phyloP scores from a whole-genome alignment of 345 rosid genomes.

The Camelina laxa region DNA sequence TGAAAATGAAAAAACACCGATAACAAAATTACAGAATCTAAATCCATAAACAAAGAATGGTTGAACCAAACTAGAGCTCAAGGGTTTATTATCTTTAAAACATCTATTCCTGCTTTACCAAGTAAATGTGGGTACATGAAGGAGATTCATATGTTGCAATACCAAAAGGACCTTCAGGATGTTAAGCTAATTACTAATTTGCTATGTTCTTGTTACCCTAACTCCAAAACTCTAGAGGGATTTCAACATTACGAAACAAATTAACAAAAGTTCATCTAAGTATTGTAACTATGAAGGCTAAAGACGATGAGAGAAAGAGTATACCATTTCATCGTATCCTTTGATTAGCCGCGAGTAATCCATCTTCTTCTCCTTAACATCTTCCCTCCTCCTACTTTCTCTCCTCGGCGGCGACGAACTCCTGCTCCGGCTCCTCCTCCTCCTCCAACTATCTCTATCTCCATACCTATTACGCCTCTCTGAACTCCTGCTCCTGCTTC shows the following conservation, averaged over 20 bases:
- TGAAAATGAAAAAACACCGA: no score
- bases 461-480: slow-evolving; percentile 47
- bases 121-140: no score
- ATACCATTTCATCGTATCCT: slow-evolving; percentile 83
- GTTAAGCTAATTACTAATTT: slow-evolving; percentile 15
- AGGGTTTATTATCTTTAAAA: no score
- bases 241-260: not conserved
- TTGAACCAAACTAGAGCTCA: no score
- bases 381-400: slow-evolving; percentile 46
- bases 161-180: no score
- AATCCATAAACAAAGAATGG: no score
- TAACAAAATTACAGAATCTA: no score
- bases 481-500: slow-evolving; percentile 40
- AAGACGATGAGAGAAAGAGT: slow-evolving; percentile 8
- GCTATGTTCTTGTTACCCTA: slow-evolving; percentile 26
- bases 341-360: slow-evolving; percentile 68
- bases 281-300: not conserved
- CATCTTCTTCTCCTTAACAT: slow-evolving; percentile 48
- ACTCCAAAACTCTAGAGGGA: slow-evolving; percentile 9
- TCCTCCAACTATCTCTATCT: slow-evolving; percentile 43
- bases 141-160: no score
- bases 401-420: slow-evolving; percentile 45
- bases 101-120: no score
- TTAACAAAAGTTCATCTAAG: not conserved
- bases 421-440: slow-evolving; percentile 42